Evolutionary conservation across 1,284 basidiomycete species (phyloP), one percentile per base, ranked within the genome.

Genomic region (Cutaneotrichosporon cutaneum): DNA sequence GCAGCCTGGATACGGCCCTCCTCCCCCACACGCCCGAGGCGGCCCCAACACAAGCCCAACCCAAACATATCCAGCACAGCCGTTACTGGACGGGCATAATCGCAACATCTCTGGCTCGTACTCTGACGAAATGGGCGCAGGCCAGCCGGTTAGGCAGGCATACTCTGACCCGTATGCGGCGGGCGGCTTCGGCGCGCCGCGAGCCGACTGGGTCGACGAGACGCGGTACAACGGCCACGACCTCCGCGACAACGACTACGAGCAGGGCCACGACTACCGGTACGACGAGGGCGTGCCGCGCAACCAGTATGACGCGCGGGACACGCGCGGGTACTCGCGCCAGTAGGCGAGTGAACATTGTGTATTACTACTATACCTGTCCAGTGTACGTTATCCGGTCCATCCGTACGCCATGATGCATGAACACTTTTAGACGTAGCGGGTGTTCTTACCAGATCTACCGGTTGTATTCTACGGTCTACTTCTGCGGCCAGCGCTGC

Each of bases 401-500:
- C 5, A 30, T 9, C 30, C 30, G 30, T 30, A 30, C 30, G 9
- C 30, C 30, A 30, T 30, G 30, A 30, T 30, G 30, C 30, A 30
- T 30, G 30, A 30, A 30, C 30, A 30, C n/a, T 30, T 30, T 9
- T 30, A 30, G 30, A 30, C 30, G 5, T 4, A 30, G 30, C n/a
- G n/a, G n/a, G n/a, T n/a, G n/a, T n/a, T n/a, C n/a, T n/a, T n/a
- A n/a, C 30, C 9, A 30, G 30, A 30, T 30, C 30, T 30, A n/a
- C n/a, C n/a, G n/a, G n/a, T n/a, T n/a, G n/a, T n/a, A n/a, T n/a
- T n/a, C n/a, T n/a, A n/a, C n/a, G n/a, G n/a, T 51, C 24, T 48
- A 56, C 54, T 60, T 51, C 54, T 52, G 50, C 2, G 65, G 65
- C 83, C 83, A 83, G 0, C 51, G 58, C 65, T 82, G 75, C 2